Evolutionary conservation across 176 grass and related monocot species (phyloP).

Genomic region (Areca catechu): DNA sequence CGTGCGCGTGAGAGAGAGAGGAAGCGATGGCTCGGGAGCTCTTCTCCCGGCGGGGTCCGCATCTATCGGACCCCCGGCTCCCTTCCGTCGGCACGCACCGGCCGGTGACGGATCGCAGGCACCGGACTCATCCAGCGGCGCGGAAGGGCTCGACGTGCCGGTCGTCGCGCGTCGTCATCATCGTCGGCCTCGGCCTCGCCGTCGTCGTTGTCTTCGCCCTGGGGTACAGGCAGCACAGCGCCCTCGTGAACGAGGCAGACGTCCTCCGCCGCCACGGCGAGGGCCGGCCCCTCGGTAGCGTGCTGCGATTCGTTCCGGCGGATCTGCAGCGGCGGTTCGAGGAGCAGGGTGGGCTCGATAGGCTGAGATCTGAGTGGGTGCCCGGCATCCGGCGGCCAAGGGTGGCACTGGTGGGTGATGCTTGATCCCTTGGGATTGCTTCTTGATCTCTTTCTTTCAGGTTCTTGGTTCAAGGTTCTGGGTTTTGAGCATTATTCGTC

Average conservation of each 20-base stretch:
- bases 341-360: conserved; percentile 16
- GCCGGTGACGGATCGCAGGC: conserved; percentile 20
- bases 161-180: conserved; percentile 11
- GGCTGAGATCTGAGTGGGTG: conserved; percentile 33
- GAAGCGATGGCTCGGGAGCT: no score
- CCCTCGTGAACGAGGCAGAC: neutral
- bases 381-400: conserved; percentile 21
- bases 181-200: conserved; percentile 20
- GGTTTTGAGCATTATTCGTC: neutral
- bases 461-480: conserved; percentile 2
- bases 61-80: neutral
- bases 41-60: conserved; percentile 29
- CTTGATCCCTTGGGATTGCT: neutral
- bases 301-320: conserved; percentile 25
- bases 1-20: no score
- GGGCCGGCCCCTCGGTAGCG: neutral
- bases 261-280: neutral
- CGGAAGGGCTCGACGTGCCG: conserved; percentile 13
- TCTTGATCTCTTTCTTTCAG: neutral
- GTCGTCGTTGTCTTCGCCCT: conserved; percentile 18
- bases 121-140: neutral
- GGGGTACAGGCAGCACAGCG: conserved; percentile 19
- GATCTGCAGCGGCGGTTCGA: conserved; percentile 14
- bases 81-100: conserved; percentile 8
- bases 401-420: conserved; percentile 33